These are phyloP conservation scores for Mycena albidolilacea DNA, from an alignment of 768 basidiomycete species.

Conservation along the genomic window DNA sequence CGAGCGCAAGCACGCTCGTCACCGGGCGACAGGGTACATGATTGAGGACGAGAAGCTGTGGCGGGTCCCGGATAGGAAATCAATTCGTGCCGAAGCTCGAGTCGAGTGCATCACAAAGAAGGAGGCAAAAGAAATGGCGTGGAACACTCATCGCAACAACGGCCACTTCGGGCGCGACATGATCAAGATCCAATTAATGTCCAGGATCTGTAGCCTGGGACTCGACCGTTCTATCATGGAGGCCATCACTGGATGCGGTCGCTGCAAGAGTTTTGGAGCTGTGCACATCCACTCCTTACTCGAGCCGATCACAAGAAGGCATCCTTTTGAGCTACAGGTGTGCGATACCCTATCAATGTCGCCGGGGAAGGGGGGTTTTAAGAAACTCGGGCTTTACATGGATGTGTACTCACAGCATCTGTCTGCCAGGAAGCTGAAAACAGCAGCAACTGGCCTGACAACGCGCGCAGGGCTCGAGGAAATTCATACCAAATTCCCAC, in stretches of 20 bases:
- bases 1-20: slow-evolving; percentile 27
- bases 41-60: slow-evolving; percentile 43
- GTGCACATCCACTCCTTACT: slow-evolving; percentile 13
- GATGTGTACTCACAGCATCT: slow-evolving; percentile 18
- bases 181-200: slow-evolving; percentile 48
- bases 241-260: slow-evolving; percentile 43
- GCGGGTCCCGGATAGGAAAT: slow-evolving; percentile 26
- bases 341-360: slow-evolving; percentile 25
- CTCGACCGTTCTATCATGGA: slow-evolving; percentile 45
- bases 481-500: not conserved
- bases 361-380: slow-evolving; percentile 19
- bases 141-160: slow-evolving; percentile 35
- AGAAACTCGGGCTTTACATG: slow-evolving; percentile 12
- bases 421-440: slow-evolving; percentile 5
- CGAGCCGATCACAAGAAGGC: slow-evolving; percentile 19
- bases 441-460: not conserved
- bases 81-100: slow-evolving; percentile 4
- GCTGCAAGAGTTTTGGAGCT: slow-evolving; percentile 29
- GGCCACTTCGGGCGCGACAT: slow-evolving; percentile 52
- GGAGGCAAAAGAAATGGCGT: slow-evolving; percentile 44
- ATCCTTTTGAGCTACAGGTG: slow-evolving; percentile 13
- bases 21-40: slow-evolving; percentile 36
- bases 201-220: slow-evolving; percentile 44
- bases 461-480: not conserved
- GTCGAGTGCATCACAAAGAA: slow-evolving; percentile 47